Evolutionary conservation across 2,329 filamentous ascomycete genomes (phyloP).

Genomic region (Pseudogymnoascus sp.): DNA sequence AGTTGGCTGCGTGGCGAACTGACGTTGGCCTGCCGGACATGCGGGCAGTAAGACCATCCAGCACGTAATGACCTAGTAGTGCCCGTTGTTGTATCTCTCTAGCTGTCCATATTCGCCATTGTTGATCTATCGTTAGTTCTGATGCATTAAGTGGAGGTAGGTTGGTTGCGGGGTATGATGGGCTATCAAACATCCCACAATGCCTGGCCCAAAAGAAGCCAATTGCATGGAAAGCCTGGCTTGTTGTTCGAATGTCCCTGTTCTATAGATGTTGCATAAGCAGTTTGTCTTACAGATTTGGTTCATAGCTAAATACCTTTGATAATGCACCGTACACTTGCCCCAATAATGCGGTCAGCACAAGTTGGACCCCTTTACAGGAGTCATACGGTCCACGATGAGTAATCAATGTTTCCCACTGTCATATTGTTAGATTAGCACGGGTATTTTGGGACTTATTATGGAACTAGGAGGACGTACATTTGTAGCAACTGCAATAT

Average conservation of each 20-base stretch:
- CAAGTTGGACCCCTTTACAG: conserved; percentile 37
- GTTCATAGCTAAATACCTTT: conserved; percentile 21
- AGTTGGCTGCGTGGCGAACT: conserved; percentile 36
- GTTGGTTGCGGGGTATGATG: conserved; percentile 28
- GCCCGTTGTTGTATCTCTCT: conserved; percentile 38
- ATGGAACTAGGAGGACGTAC: conserved; percentile 16
- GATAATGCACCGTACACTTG: conserved; percentile 38
- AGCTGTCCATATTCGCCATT: conserved; percentile 37
- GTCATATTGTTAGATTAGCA: not conserved
- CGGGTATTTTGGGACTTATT: not conserved
- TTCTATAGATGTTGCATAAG: conserved; percentile 25
- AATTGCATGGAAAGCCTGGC: conserved; percentile 37
- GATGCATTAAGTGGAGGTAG: conserved; percentile 30
- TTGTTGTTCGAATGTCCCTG: conserved; percentile 35
- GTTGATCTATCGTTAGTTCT: conserved; percentile 31
- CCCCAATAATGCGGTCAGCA: conserved; percentile 35
- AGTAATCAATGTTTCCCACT: conserved; percentile 38
- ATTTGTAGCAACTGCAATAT: conserved; percentile 38
- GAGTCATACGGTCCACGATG: conserved; percentile 36
- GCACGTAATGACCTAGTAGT: conserved; percentile 37
- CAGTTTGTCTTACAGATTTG: not conserved
- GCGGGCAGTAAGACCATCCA: conserved; percentile 38
- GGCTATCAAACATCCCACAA: conserved; percentile 36
- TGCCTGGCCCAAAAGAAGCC: conserved; percentile 40
- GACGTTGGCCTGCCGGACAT: conserved; percentile 36